Evolutionary conservation across 176 grass and related monocot species (phyloP).

Genomic region (Panicum miliaceum): DNA sequence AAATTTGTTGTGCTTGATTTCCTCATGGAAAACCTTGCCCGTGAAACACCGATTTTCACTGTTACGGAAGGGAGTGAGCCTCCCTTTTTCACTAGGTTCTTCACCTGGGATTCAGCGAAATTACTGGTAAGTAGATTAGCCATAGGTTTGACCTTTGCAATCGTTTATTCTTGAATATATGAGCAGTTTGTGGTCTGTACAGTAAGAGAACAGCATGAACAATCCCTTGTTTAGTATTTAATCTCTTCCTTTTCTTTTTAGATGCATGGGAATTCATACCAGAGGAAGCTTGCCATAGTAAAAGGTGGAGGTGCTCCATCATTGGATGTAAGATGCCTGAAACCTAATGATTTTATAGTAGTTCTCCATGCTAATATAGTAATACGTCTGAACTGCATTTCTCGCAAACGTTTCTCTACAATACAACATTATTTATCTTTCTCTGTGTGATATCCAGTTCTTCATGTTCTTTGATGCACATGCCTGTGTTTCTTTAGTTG

Average conservation of each 20-base stretch:
- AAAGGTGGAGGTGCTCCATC: conserved; percentile 68
- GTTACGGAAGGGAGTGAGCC: conserved; percentile 84
- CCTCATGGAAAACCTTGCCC: conserved; percentile 73
- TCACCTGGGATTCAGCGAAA: conserved; percentile 79
- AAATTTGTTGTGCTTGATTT: conserved; percentile 88
- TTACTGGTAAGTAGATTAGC: conserved; percentile 63
- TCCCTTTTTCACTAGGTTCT: conserved; percentile 89
- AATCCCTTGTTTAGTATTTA: conserved; percentile 18
- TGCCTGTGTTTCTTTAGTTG: conserved; percentile 3
- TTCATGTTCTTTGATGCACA: neutral
- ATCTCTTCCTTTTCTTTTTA: conserved; percentile 41
- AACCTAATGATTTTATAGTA: conserved; percentile 11
- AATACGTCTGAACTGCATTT: conserved; percentile 22
- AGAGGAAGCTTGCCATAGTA: conserved; percentile 85
- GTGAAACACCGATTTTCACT: conserved; percentile 69
- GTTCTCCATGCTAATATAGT: neutral
- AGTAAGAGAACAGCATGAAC: conserved; percentile 13
- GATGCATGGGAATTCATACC: conserved; percentile 92
- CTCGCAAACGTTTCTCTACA: conserved; percentile 18
- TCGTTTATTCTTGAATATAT: conserved; percentile 34
- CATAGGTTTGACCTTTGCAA: neutral
- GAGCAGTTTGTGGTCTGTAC: conserved; percentile 17
- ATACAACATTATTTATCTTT: neutral
- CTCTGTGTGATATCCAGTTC: neutral
- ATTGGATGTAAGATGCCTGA: conserved; percentile 68